Evolutionary conservation across 129 eudicot species (phyloP), one percentile per base, ranked within the genome.

Genomic region (Chrysanthemum makinoi): DNA sequence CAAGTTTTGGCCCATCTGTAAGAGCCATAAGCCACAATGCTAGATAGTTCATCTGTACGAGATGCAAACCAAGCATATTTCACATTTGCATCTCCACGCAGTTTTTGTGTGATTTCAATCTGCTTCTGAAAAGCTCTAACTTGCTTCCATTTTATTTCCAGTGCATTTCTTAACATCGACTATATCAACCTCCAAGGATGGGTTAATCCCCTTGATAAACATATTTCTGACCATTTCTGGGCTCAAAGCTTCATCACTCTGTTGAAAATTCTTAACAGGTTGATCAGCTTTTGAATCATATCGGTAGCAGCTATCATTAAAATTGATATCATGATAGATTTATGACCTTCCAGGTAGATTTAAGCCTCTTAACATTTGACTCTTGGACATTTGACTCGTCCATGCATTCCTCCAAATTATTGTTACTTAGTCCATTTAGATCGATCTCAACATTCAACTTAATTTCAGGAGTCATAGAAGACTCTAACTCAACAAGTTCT

Each of bases 381-480:
- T 87, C 89, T 46, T 49, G 77, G 20, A 48, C 51, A 72, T 72
- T 79, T 24, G 88, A 81, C 76, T 86, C 92, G 26, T 72, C 94
- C 70, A 79, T 79, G 44, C 79, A 82, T 68, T 84, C 94, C 62
- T 79, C 82, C 6, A 72, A 53, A 63, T 80, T 72, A 54, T 55
- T 39, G 28, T 63, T 69, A 81, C 73, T 72, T 44, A 69, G 30
- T 30, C 82, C 89, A 74, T 82, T 87, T 57, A 87, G 61, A 24
- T 84, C 87, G 39, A 87, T 87, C 62, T 87, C 85, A 66, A 87
- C 80, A 66, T 80, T 85, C 69, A 87, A 79, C 68, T 82, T 84
- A 53, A 87, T 82, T 71, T 84, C 89, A 67, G 74, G 67, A 18
- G 74, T 52, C 70, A 43, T 61, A 50, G 65, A 20, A 26, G 73